phyloP scores from a whole-genome alignment of 148 eudicot genomes.

The Chenopodium formosanum region DNA sequence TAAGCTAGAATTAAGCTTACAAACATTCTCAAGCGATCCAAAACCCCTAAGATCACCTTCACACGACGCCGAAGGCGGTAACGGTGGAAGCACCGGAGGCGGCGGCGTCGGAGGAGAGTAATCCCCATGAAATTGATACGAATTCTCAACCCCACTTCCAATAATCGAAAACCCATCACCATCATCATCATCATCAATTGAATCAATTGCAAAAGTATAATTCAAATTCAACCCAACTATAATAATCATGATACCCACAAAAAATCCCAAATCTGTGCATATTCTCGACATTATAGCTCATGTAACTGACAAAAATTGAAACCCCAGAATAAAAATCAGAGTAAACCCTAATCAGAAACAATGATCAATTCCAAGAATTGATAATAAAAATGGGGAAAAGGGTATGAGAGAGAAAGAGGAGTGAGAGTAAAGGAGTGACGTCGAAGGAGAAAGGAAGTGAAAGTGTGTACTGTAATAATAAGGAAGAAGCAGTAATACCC shows the following conservation, averaged over 20 bases:
- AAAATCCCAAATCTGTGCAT: background rate
- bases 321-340: too few species aligned
- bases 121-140: constrained; percentile 48
- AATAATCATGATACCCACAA: background rate
- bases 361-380: background rate
- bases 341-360: background rate
- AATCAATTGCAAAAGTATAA: constrained; percentile 7
- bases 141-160: background rate
- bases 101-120: constrained; percentile 74
- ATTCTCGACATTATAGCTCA: constrained; percentile 14
- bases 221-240: background rate
- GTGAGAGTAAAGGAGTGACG: background rate
- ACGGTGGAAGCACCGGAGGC: constrained; percentile 57
- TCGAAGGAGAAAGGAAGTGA: background rate
- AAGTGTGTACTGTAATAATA: too few species aligned
- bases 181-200: background rate
- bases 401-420: background rate
- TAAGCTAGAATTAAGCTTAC: constrained; percentile 51
- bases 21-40: constrained; percentile 63
- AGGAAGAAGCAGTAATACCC: background rate
- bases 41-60: constrained; percentile 61
- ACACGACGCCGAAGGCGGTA: constrained; percentile 56
- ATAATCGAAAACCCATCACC: constrained; percentile 13
- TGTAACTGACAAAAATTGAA: background rate
- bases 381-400: background rate